Conservation (phyloP, 495 filamentous ascomycete species). For the Aspergillus sclerotiicarbonarius region DNA sequence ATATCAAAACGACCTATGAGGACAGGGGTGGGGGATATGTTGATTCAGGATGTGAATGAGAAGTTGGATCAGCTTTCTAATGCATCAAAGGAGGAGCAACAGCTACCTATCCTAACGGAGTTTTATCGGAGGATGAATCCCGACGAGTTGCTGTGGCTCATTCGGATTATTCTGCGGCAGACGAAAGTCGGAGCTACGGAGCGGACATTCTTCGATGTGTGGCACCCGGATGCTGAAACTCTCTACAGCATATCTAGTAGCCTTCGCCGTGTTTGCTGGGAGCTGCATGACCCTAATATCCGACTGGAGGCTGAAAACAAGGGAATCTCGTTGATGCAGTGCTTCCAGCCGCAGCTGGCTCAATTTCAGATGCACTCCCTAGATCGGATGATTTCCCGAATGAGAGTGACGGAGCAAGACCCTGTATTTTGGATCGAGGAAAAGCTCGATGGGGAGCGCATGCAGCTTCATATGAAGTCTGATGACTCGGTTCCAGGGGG, state of each 20-base stretch:
- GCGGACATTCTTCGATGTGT: conserved; percentile 84
- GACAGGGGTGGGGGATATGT: conserved; percentile 70
- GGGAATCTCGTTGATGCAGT: conserved; percentile 83
- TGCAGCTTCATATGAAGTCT: conserved; percentile 91
- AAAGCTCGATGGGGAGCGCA: conserved; percentile 94
- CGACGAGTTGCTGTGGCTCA: conserved; percentile 89
- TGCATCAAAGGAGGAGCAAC: conserved; percentile 75
- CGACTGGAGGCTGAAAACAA: conserved; percentile 73
- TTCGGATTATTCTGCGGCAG: conserved; percentile 90
- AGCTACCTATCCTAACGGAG: conserved; percentile 71
- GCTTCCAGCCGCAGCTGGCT: conserved; percentile 94
- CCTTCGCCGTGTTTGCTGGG: conserved; percentile 91
- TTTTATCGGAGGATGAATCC: conserved; percentile 93
- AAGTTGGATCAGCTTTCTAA: conserved; percentile 76
- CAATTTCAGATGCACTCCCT: conserved; percentile 91
- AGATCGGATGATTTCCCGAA: conserved; percentile 72
- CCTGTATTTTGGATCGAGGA: conserved; percentile 94
- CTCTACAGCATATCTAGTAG: conserved; percentile 91
- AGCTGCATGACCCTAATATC: conserved; percentile 74
- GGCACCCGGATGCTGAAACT: conserved; percentile 90
- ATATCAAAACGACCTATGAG: conserved; percentile 81
- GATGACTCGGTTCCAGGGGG: conserved; percentile 67
- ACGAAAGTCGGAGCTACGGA: conserved; percentile 99
- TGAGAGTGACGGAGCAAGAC: conserved; percentile 68
- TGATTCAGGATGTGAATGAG: conserved; percentile 85